Evolutionary conservation across 2,329 filamentous ascomycete species (phyloP).

Genomic region (Sarocladium oryzae): DNA sequence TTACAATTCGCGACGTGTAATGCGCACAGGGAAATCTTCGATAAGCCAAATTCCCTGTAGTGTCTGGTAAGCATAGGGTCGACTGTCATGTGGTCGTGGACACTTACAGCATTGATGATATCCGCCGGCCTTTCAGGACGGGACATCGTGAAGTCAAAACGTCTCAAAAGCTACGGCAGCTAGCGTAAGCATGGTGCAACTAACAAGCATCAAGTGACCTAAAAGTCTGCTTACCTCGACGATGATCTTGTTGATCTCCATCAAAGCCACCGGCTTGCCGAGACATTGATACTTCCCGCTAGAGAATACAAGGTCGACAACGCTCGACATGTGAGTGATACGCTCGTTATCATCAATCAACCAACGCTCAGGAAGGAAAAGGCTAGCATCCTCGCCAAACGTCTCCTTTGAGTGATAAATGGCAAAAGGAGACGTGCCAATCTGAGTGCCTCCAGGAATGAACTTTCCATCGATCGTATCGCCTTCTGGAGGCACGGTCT

Average conservation of each 20-base stretch:
- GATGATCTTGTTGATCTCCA: slow-evolving; percentile 37
- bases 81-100: neutral
- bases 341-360: slow-evolving; percentile 29
- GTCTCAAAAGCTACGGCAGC: slow-evolving; percentile 12
- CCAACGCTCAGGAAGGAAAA: slow-evolving; percentile 45
- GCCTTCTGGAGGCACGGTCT: slow-evolving; percentile 17
- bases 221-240: slow-evolving; percentile 29
- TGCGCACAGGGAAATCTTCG: slow-evolving; percentile 14
- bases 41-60: slow-evolving; percentile 16
- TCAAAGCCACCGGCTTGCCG: slow-evolving; percentile 35
- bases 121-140: slow-evolving; percentile 12
- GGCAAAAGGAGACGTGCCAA: slow-evolving; percentile 36
- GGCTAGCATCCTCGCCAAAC: slow-evolving; percentile 32
- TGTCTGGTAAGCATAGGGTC: neutral
- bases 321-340: slow-evolving; percentile 28
- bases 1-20: slow-evolving; percentile 11
- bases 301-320: slow-evolving; percentile 37
- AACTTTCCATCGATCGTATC: slow-evolving; percentile 36
- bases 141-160: slow-evolving; percentile 14
- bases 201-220: neutral
- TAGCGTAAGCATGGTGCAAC: neutral
- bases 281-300: slow-evolving; percentile 37
- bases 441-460: slow-evolving; percentile 38
- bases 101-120: slow-evolving; percentile 14
- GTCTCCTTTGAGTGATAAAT: slow-evolving; percentile 30